Evolutionary conservation across 345 rosid species (phyloP).

Genomic region (Abelmoschus esculentus): DNA sequence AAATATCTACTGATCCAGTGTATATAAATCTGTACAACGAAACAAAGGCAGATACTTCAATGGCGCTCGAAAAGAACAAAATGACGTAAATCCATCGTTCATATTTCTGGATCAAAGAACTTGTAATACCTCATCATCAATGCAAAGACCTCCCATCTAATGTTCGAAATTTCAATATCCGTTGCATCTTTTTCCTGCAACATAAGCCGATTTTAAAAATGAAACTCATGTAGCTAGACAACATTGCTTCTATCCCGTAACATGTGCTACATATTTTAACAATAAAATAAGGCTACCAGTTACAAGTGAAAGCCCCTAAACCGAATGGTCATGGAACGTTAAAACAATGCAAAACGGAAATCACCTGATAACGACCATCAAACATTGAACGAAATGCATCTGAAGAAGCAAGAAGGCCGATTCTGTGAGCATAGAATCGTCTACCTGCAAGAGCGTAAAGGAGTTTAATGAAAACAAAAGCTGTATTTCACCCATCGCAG

Average conservation of each 20-base stretch:
- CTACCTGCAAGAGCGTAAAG: constrained; percentile 50
- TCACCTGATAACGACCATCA: constrained; percentile 96
- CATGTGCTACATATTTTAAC: not conserved
- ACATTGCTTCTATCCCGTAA: not conserved
- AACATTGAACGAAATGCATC: constrained; percentile 99
- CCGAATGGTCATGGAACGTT: not conserved
- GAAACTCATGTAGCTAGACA: not conserved
- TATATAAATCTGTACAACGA: constrained; percentile 64
- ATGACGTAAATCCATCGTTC: not conserved
- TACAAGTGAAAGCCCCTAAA: not conserved
- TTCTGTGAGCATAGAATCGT: constrained; percentile 90
- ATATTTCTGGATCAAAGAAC: not conserved
- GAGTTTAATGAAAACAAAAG: not conserved
- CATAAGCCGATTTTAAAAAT: constrained; percentile 2
- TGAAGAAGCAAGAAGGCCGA: constrained; percentile 96
- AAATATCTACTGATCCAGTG: constrained; percentile 89
- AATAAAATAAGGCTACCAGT: not conserved
- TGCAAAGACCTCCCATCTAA: constrained; percentile 98
- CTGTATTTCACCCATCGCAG: not conserved
- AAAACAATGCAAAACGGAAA: constrained; percentile 19
- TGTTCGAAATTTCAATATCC: constrained; percentile 96
- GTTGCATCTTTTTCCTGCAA: constrained; percentile 90
- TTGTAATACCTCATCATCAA: constrained; percentile 88
- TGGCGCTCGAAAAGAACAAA: not conserved
- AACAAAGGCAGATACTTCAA: constrained; percentile 9